Conservation (phyloP, 768 basidiomycete species). For the Mycena galericulata region DNA sequence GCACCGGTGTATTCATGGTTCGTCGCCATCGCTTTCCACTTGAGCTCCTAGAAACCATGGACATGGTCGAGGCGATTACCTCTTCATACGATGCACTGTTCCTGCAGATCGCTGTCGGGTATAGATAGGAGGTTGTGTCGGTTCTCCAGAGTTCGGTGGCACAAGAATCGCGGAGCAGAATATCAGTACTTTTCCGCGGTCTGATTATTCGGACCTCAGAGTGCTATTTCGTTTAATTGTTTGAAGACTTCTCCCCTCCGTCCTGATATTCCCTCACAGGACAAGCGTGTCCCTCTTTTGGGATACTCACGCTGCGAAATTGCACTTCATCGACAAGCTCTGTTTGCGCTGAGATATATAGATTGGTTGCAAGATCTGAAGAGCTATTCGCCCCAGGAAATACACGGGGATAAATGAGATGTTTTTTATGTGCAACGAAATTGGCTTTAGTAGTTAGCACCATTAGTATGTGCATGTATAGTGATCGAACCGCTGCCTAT, state of each 20-base stretch:
- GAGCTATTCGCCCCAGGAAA: conserved; percentile 25
- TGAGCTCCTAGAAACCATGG: conserved; percentile 27
- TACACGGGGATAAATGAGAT: conserved; percentile 21
- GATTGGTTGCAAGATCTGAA: conserved; percentile 22
- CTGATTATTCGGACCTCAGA: conserved; percentile 30
- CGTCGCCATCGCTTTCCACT: conserved; percentile 24
- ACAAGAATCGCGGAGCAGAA: conserved; percentile 26
- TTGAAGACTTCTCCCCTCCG: neutral
- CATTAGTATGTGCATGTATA: too few species aligned
- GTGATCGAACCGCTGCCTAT: too few species aligned
- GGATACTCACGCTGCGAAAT: conserved; percentile 27
- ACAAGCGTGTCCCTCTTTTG: conserved; percentile 31
- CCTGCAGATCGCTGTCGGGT: conserved; percentile 32
- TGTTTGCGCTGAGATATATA: conserved; percentile 25
- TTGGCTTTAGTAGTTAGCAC: too few species aligned
- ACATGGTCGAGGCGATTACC: conserved; percentile 30
- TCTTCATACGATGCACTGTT: conserved; percentile 17
- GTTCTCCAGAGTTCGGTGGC: conserved; percentile 19
- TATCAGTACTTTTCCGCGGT: conserved; percentile 12
- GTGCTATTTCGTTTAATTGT: neutral
- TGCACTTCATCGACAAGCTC: conserved; percentile 31
- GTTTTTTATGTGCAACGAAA: too few species aligned
- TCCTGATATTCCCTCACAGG: conserved; percentile 2
- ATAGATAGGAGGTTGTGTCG: conserved; percentile 27
- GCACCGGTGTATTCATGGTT: too few species aligned